Conservation (phyloP, 2,329 filamentous ascomycete genomes). For the Trichoderma semiorbis region DNA sequence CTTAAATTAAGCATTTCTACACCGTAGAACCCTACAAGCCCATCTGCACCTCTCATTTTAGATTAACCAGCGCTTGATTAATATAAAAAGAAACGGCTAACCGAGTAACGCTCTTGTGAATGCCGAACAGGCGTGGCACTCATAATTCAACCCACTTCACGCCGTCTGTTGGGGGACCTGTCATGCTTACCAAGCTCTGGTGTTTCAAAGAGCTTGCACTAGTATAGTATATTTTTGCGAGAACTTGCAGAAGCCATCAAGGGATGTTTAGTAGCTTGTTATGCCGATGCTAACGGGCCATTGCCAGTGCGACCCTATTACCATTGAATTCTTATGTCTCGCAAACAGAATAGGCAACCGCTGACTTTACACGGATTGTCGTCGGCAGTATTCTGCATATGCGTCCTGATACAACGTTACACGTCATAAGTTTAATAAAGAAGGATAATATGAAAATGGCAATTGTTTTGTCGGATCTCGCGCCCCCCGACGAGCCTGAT, state of each 20-base stretch:
- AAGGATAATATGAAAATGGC: not conserved
- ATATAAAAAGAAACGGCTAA: not conserved
- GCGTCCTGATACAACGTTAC: not conserved
- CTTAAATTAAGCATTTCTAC: not conserved
- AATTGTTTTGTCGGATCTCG: not conserved
- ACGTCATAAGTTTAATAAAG: not conserved
- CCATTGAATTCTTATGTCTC: not conserved
- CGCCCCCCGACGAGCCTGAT: not conserved
- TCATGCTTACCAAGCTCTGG: constrained; percentile 1
- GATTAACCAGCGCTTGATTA: not conserved
- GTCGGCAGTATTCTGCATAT: not conserved
- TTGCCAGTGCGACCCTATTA: not conserved
- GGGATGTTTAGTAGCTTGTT: not conserved
- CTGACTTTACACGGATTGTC: not conserved
- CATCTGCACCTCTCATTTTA: not conserved
- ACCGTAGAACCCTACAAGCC: not conserved
- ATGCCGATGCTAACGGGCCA: not conserved
- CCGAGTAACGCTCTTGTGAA: not conserved
- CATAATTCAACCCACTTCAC: not conserved
- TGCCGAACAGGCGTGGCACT: not conserved
- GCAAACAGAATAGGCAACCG: not conserved
- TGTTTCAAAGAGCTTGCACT: not conserved
- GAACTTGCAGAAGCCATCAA: not conserved
- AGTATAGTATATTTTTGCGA: not conserved
- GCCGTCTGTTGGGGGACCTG: not conserved